Evolutionary conservation across 2,329 filamentous ascomycete genomes (phyloP).

Genomic region (Clonostachys byssicola): DNA sequence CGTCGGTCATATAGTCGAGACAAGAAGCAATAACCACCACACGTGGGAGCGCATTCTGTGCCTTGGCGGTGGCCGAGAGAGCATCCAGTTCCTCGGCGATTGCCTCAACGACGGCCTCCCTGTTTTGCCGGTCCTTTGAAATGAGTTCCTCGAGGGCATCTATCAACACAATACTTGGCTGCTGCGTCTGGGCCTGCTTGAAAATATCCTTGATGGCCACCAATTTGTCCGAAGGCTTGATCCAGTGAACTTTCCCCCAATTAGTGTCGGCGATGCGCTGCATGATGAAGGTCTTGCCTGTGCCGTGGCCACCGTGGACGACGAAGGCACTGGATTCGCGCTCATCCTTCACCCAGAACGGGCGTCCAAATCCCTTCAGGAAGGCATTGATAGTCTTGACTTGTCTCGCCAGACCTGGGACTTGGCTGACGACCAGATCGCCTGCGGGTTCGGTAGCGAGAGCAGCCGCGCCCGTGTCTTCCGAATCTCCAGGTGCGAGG

Average conservation of each 20-base stretch:
- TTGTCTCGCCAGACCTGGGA: conserved; percentile 66
- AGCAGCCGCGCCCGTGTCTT: conserved; percentile 5
- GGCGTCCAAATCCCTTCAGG: conserved; percentile 49
- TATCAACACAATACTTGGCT: conserved; percentile 76
- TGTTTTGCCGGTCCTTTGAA: conserved; percentile 50
- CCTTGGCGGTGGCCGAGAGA: conserved; percentile 34
- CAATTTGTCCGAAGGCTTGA: conserved; percentile 53
- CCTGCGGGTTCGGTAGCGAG: conserved; percentile 10
- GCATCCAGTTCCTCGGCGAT: conserved; percentile 52
- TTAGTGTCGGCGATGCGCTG: conserved; percentile 59
- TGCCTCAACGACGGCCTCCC: conserved; percentile 42
- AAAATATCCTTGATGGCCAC: conserved; percentile 64
- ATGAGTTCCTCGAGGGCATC: conserved; percentile 73
- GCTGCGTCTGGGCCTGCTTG: conserved; percentile 59
- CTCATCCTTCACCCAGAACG: conserved; percentile 19
- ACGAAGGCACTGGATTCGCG: conserved; percentile 55
- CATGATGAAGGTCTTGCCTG: conserved; percentile 77
- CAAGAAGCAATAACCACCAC: conserved; percentile 76
- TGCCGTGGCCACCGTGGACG: conserved; percentile 78
- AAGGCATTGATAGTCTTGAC: conserved; percentile 63
- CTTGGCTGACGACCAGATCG: conserved; percentile 42
- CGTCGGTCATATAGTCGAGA: conserved; percentile 62
- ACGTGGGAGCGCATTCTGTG: conserved; percentile 35
- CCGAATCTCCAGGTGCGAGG: conserved; percentile 18
- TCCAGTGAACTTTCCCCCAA: conserved; percentile 66